Conservation (phyloP, 1,139 yeast species). For the Meyerozyma sp. region DNA sequence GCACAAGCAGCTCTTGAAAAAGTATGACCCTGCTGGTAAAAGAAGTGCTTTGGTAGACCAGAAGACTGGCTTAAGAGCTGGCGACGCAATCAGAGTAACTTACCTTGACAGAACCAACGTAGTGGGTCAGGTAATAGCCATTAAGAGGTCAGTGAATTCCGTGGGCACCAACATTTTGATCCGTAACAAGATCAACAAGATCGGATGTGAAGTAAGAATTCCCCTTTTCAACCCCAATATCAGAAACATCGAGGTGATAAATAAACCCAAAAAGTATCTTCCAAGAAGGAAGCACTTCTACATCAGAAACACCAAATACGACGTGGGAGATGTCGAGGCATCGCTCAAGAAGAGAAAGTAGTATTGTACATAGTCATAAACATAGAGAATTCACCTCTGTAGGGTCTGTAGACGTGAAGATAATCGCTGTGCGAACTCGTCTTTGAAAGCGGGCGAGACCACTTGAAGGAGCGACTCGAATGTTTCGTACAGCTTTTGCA, state of each 20-base stretch:
- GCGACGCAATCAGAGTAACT: conserved; percentile 75
- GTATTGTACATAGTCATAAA: conserved; percentile 7
- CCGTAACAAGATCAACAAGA: conserved; percentile 71
- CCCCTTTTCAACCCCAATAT: conserved; percentile 77
- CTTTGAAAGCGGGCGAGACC: conserved; percentile 4
- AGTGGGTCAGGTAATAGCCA: conserved; percentile 71
- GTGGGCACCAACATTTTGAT: conserved; percentile 68
- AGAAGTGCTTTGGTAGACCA: conserved; percentile 59
- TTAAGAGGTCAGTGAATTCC: conserved; percentile 56
- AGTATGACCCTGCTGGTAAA: conserved; percentile 69
- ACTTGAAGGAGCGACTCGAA: conserved; percentile 16
- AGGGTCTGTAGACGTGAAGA: not conserved
- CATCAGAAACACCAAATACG: conserved; percentile 77
- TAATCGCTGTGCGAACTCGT: conserved; percentile 7
- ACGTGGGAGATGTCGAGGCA: conserved; percentile 71
- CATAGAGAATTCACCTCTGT: conserved; percentile 1
- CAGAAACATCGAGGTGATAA: conserved; percentile 65
- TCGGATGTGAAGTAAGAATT: conserved; percentile 77
- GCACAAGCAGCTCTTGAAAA: conserved; percentile 44
- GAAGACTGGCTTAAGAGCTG: conserved; percentile 58
- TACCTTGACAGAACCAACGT: conserved; percentile 67
- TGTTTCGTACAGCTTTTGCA: conserved; percentile 11
- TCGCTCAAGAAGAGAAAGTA: conserved; percentile 27
- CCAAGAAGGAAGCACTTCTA: conserved; percentile 79
- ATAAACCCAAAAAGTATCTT: conserved; percentile 67